Percentiles rank a stretch among this genome's conserved stretches.
phyloP scores from a whole-genome alignment of 345 rosid genomes.

The Ceriops tagal region DNA sequence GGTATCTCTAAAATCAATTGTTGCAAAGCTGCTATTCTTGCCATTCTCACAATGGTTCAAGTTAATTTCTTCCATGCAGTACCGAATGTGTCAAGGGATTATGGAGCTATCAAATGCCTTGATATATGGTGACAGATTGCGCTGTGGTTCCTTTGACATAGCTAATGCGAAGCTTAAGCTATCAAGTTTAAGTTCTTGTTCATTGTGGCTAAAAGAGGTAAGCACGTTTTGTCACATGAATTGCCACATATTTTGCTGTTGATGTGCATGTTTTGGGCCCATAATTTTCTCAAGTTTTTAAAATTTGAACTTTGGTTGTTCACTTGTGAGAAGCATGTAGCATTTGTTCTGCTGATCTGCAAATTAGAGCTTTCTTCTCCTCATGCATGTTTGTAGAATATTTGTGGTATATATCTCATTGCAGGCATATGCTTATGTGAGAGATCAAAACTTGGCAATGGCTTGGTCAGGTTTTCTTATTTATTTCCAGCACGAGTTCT shows the following conservation, averaged over 20 bases:
- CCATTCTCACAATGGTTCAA: slow-evolving; percentile 4
- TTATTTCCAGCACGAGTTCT: background rate
- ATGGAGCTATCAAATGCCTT: slow-evolving; percentile 92
- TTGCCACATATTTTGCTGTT: background rate
- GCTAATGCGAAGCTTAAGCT: slow-evolving; percentile 64
- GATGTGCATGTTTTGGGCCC: no score
- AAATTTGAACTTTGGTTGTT: no score
- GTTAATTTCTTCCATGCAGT: slow-evolving; percentile 48
- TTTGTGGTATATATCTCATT: background rate
- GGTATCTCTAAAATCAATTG: slow-evolving; percentile 39
- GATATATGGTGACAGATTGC: slow-evolving; percentile 84
- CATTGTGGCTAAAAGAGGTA: slow-evolving; percentile 75
- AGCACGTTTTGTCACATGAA: background rate
- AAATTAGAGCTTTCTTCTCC: no score
- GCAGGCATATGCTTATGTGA: background rate
- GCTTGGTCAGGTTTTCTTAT: background rate
- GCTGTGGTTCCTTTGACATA: slow-evolving; percentile 83
- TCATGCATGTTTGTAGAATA: no score
- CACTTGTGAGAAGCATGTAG: no score
- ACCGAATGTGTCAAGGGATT: slow-evolving; percentile 89
- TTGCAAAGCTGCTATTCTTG: slow-evolving; percentile 10
- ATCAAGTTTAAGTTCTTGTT: slow-evolving; percentile 39
- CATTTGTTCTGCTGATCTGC: no score
- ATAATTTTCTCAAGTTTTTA: no score
- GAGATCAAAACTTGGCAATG: background rate